A percentile compares a stretch with the other conserved stretches of the same genome.
These are phyloP conservation scores for Beauveria brongniartii DNA, from an alignment of 2,329 filamentous ascomycete species.

Conservation along the genomic window DNA sequence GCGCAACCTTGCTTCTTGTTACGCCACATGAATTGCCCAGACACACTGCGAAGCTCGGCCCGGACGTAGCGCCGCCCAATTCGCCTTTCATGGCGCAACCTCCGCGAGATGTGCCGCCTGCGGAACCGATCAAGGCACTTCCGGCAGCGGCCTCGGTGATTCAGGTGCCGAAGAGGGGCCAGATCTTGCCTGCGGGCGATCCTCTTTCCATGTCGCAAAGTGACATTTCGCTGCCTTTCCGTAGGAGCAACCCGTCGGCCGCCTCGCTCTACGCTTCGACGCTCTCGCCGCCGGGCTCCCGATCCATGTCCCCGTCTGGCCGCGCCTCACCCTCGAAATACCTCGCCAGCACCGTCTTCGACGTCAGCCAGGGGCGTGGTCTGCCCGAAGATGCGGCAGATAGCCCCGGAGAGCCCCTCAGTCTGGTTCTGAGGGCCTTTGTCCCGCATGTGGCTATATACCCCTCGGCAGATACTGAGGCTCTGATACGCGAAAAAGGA, in stretches of 20 bases:
- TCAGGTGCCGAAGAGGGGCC: slow-evolving; percentile 54
- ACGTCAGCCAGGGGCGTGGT: slow-evolving; percentile 34
- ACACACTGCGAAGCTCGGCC: slow-evolving; percentile 8
- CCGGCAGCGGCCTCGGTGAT: slow-evolving; percentile 55
- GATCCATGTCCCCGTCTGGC: slow-evolving; percentile 59
- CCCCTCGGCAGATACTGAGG: slow-evolving; percentile 78
- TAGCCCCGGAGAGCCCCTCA: slow-evolving; percentile 46
- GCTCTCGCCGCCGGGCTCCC: slow-evolving; percentile 58
- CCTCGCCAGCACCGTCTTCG: slow-evolving; percentile 52
- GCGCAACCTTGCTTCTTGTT: slow-evolving; percentile 16
- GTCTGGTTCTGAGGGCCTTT: slow-evolving; percentile 73
- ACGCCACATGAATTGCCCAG: slow-evolving; percentile 12
- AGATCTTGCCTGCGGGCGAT: slow-evolving; percentile 44
- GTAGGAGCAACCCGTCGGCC: slow-evolving; percentile 47
- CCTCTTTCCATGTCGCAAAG: slow-evolving; percentile 39
- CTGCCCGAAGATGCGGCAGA: slow-evolving; percentile 36
- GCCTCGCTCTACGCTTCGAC: slow-evolving; percentile 58
- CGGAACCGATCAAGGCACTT: slow-evolving; percentile 62
- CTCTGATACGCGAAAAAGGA: slow-evolving; percentile 73
- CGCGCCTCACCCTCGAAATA: slow-evolving; percentile 49
- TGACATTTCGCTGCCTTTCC: slow-evolving; percentile 45
- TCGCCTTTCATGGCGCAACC: slow-evolving; percentile 58
- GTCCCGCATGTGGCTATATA: slow-evolving; percentile 84
- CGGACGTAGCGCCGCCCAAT: slow-evolving; percentile 14
- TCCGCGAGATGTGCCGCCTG: slow-evolving; percentile 53